Evolutionary conservation across 192 early-diverging fungal genomes (phyloP).

Genomic region (Linnemannia elongata): DNA sequence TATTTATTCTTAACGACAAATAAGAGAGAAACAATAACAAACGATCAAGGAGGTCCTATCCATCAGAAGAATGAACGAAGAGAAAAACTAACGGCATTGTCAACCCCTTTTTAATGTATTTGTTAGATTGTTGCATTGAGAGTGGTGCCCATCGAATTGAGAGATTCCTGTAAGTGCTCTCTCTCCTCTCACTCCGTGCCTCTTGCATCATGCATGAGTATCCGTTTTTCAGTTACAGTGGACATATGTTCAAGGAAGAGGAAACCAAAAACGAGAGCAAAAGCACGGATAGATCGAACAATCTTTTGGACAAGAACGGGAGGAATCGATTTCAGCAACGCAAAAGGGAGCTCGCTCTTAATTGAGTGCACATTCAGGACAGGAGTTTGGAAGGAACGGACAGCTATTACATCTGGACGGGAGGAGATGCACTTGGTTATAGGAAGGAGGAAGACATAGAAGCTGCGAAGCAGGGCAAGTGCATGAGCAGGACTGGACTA

Average conservation of each 20-base stretch:
- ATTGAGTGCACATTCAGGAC: background rate
- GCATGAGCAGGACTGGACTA: background rate
- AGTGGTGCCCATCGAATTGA: slow-evolving; percentile 51
- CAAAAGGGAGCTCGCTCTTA: background rate
- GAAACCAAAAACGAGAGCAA: no score
- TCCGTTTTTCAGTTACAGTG: slow-evolving; percentile 4
- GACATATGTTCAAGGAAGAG: background rate
- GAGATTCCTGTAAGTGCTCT: slow-evolving; percentile 52
- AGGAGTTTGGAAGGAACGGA: background rate
- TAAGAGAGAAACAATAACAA: background rate
- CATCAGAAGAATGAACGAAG: background rate
- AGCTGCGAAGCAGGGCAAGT: background rate
- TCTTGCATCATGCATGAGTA: background rate
- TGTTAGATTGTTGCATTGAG: slow-evolving; percentile 51
- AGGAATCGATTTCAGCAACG: background rate
- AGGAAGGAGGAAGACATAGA: background rate
- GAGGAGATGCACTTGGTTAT: background rate
- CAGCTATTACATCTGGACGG: background rate
- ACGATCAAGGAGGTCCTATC: background rate
- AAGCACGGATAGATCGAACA: background rate
- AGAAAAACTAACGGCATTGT: no score
- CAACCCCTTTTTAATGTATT: background rate
- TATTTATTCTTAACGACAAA: background rate
- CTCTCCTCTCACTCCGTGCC: background rate
- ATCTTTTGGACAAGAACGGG: background rate